A percentile compares a stretch with the other conserved stretches of the same genome.
Conservation (phyloP, 2,329 filamentous ascomycete genomes). For the Curvularia sp. region DNA sequence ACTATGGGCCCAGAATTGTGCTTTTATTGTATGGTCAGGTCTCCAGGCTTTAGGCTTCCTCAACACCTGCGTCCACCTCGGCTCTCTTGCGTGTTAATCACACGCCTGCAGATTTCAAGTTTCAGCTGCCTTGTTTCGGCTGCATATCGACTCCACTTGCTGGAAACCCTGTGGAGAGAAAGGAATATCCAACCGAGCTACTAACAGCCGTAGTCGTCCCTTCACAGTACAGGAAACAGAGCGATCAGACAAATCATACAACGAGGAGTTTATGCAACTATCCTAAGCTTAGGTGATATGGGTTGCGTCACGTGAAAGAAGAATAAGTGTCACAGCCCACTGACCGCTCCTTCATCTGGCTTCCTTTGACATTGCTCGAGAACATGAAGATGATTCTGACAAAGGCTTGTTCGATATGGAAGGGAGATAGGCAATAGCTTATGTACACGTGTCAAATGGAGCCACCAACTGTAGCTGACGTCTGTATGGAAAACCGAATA, state of each 20-base stretch:
- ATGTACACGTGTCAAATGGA: neutral
- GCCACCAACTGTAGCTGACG: neutral
- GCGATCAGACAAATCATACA: neutral
- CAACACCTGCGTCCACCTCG: neutral
- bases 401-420: neutral
- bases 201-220: neutral
- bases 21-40: neutral
- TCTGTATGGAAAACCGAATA: neutral
- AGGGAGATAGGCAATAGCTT: neutral
- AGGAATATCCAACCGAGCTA: neutral
- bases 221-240: neutral
- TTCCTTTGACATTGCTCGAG: neutral
- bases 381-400: too few relatives aligned
- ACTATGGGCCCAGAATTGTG: neutral
- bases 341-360: neutral
- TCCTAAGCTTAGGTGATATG: neutral
- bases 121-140: neutral
- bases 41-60: neutral
- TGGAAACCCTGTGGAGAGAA: neutral
- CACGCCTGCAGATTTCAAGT: neutral
- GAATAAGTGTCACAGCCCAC: neutral
- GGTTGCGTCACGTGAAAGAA: neutral
- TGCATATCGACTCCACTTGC: slow-evolving; percentile 3
- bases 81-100: neutral
- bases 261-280: neutral